Conservation (phyloP, 331 rosid species). For the Cydonia oblonga region DNA sequence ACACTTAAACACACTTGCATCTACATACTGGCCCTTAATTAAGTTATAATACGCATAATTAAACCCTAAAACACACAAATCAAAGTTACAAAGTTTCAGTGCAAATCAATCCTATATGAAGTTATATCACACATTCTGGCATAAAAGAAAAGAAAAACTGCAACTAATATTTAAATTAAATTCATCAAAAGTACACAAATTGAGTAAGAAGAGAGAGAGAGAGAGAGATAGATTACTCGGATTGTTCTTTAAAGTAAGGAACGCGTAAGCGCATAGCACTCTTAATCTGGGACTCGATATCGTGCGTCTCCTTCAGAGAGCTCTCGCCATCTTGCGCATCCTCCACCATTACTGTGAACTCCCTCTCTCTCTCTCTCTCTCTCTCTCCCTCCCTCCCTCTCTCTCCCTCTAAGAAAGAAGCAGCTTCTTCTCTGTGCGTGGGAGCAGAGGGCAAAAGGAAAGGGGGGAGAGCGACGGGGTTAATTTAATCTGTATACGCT, state of each 20-base stretch:
- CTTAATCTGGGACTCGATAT: constrained; percentile 47
- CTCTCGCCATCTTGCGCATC: constrained; percentile 38
- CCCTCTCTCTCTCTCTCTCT: neutral
- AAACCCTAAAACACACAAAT: neutral
- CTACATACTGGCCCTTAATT: neutral
- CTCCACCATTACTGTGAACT: constrained; percentile 22
- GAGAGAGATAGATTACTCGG: constrained; percentile 38
- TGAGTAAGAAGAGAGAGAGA: neutral
- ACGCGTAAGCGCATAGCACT: constrained; percentile 57
- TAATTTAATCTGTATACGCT: neutral
- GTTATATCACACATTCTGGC: neutral
- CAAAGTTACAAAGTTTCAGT: neutral
- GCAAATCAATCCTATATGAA: neutral
- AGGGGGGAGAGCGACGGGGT: neutral
- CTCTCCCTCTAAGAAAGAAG: constrained; percentile 2
- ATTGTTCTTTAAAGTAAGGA: constrained; percentile 67
- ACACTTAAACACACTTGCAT: neutral
- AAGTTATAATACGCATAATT: neutral
- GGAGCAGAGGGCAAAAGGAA: neutral
- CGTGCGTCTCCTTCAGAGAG: constrained; percentile 12
- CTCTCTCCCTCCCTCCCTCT: neutral
- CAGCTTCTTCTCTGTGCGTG: neutral
- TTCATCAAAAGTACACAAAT: neutral
- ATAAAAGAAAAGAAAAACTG: neutral
- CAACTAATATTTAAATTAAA: neutral